Base-by-base conservation (phyloP, 2,329 filamentous ascomycete genomes). In the Talaromyces sp. region DNA sequence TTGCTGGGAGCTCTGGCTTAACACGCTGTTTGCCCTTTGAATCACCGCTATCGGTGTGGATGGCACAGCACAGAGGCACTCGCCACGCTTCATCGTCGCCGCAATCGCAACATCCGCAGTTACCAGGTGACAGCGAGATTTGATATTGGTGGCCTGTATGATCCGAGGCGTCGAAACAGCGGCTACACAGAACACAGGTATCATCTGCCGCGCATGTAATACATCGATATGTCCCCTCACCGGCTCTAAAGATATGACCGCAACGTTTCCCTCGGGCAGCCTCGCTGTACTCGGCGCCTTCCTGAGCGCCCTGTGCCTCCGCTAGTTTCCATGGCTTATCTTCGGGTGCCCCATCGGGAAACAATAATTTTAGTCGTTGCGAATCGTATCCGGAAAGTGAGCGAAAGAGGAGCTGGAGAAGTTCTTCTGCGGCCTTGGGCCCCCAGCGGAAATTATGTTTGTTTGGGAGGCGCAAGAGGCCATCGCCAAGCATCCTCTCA, bases 21-120 rank as follows among this genome's bases (percentile, higher is more conserved):
- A 73, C 88, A 75, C 78, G 78, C 58, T 76, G 74, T 61, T 71
- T 77, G 13, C 69, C 71, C 59, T 87, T 87, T 24, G 66, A 64
- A 53, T 76, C 74, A 19, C 73, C 73, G 52, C 79, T 82, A 64
- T 87, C 82, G 49, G 91, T 93, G 73, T 99, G 95, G 69, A 99
- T 98, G 38, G 92, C 93, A 79, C 95, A 99, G 72, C 74, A 75
- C 65, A 98, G 83, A 50, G 93, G 92, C 54, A 86, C 81, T 71
- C 87, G 87, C 93, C 96, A 99, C 11, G 95, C 96, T 75, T 99
- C 96, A 21, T 89, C 86, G 71, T 99, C 95, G 62, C 95, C 95
- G 72, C 95, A 99, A 76, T 99, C 95, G 75, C 95, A 99, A 78
- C 96, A 98, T 51, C 93, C 93, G 70, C 89, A 95, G 71, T 97